A percentile compares a stretch with the other conserved stretches of the same genome.
phyloP scores from a whole-genome alignment of 176 grass and related monocot genomes.

The Avena insularis region DNA sequence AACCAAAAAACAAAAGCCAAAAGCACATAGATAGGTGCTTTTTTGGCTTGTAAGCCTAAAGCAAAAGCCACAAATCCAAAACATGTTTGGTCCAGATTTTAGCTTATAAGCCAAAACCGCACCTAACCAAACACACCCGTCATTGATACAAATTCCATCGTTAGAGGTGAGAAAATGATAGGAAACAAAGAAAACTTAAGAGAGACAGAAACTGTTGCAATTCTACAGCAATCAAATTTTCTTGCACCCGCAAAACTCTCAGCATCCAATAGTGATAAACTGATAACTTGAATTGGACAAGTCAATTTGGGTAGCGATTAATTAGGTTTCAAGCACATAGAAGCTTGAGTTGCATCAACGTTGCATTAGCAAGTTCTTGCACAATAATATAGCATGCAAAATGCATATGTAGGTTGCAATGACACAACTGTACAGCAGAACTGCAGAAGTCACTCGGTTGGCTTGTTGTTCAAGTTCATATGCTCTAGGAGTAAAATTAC shows the following conservation, averaged over 20 bases:
- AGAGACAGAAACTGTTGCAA: neutral
- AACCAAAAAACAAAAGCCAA: too few species aligned
- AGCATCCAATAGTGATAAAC: slow-evolving; percentile 15
- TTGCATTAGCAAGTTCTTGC: neutral
- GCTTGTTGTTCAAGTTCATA: slow-evolving; percentile 10
- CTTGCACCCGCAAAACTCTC: neutral
- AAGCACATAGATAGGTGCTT: too few species aligned
- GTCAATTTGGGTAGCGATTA: neutral
- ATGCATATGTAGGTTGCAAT: neutral
- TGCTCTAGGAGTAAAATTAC: neutral
- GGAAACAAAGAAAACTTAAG: neutral
- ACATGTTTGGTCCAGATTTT: too few species aligned
- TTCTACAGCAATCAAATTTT: neutral
- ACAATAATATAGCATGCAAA: neutral
- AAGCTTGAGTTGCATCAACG: slow-evolving; percentile 4
- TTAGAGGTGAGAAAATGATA: neutral
- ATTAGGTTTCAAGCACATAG: neutral
- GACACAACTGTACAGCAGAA: slow-evolving; percentile 23
- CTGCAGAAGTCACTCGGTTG: slow-evolving; percentile 1
- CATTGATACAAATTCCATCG: neutral
- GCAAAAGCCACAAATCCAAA: too few species aligned
- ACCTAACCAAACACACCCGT: neutral
- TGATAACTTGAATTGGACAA: slow-evolving; percentile 11
- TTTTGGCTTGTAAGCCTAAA: too few species aligned
- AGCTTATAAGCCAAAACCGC: too few species aligned